phyloP scores from a whole-genome alignment of 2,329 filamentous ascomycete species.

The Annulohypoxylon truncatum region DNA sequence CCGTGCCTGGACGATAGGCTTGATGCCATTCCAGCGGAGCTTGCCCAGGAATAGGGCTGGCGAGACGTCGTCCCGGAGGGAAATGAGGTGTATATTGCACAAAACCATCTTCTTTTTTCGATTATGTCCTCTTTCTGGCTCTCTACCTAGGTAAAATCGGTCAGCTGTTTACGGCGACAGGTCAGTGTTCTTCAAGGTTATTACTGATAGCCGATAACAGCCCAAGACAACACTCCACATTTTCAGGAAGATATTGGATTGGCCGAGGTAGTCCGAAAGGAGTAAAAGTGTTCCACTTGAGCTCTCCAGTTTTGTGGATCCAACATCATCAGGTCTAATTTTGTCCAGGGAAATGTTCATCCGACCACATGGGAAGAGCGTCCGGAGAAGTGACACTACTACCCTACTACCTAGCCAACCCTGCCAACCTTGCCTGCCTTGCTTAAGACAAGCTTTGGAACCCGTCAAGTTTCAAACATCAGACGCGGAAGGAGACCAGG shows the following conservation, averaged over 20 bases:
- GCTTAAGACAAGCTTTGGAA: conserved; percentile 5
- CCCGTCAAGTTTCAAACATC: background rate
- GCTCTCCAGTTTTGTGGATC: background rate
- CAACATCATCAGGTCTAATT: background rate
- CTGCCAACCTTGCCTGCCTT: background rate
- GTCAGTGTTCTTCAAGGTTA: background rate
- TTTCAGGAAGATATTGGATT: background rate
- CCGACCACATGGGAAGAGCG: background rate
- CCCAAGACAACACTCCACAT: background rate
- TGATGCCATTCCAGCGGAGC: conserved; percentile 36
- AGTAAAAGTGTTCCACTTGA: background rate
- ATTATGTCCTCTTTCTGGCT: background rate
- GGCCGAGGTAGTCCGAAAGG: conserved; percentile 16
- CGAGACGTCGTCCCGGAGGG: conserved; percentile 36
- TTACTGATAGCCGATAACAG: background rate
- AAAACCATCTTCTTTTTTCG: conserved; percentile 41
- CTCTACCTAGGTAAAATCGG: background rate
- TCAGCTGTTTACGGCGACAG: background rate
- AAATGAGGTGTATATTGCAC: conserved; percentile 43
- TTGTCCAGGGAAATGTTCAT: background rate
- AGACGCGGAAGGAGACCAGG: conserved; percentile 5
- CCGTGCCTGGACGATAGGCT: conserved; percentile 42
- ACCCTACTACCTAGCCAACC: background rate
- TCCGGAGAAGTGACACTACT: background rate
- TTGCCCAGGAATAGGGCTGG: conserved; percentile 36